These are phyloP conservation scores for Dioscorea zingiberensis DNA, from an alignment of 106 monocot genomes.

Conservation along the genomic window DNA sequence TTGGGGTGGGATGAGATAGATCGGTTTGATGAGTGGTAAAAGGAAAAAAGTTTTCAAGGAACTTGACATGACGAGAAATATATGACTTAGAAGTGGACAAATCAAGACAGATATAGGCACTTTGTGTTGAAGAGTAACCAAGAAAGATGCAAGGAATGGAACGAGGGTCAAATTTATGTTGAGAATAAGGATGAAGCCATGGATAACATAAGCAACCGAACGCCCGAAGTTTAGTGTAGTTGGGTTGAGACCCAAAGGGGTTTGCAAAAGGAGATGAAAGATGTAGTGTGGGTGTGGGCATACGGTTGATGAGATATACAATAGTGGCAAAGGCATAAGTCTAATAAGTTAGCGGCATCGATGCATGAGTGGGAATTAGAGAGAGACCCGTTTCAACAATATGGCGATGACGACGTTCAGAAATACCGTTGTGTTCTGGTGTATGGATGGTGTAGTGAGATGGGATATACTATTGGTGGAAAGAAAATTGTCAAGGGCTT, in stretches of 20 bases:
- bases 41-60: too few species aligned
- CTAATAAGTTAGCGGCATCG: neutral
- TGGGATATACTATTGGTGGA: neutral
- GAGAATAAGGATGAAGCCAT: neutral
- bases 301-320: neutral
- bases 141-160: neutral
- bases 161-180: neutral
- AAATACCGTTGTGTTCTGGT: neutral
- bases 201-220: conserved; percentile 1
- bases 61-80: too few species aligned
- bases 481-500: neutral
- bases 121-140: neutral
- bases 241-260: neutral
- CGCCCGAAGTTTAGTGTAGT: neutral
- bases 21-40: too few species aligned
- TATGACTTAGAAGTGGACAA: too few species aligned
- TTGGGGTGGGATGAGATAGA: too few species aligned
- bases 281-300: neutral
- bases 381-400: neutral
- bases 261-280: neutral
- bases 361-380: neutral
- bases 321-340: neutral
- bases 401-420: neutral
- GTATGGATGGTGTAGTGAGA: neutral
- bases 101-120: neutral